Evolutionary conservation across 2,329 filamentous ascomycete species (phyloP).

Genomic region (Fusarium sp.): DNA sequence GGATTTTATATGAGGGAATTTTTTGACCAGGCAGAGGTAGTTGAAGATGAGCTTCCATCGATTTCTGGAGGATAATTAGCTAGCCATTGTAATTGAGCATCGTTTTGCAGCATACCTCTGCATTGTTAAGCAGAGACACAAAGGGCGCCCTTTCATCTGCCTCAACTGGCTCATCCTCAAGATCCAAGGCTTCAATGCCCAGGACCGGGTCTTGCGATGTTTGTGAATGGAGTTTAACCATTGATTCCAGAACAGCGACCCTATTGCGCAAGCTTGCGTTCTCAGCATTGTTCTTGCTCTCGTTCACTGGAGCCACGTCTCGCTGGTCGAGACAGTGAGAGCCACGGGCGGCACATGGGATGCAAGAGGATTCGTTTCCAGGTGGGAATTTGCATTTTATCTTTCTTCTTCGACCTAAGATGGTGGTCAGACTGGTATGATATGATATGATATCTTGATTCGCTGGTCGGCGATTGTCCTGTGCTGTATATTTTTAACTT

Average conservation of each 20-base stretch:
- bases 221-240: background rate
- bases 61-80: background rate
- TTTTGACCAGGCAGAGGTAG: accelerated
- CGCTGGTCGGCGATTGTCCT: accelerated
- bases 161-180: background rate
- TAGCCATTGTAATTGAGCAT: too few species aligned
- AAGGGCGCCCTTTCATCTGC: background rate
- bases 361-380: background rate
- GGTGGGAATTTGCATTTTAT: background rate
- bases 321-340: background rate
- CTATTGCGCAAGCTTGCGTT: accelerated
- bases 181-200: accelerated
- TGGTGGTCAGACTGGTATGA: accelerated
- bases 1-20: background rate
- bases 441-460: too few species aligned
- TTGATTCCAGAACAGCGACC: background rate
- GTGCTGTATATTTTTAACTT: accelerated
- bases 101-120: background rate
- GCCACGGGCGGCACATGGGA: background rate
- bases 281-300: background rate
- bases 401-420: background rate
- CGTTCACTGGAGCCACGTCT: background rate
- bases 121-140: background rate
- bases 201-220: accelerated
- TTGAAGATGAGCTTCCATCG: background rate